Evolutionary conservation across 2,329 filamentous ascomycete species (phyloP).

Genomic region (Aspergillus uvarum): DNA sequence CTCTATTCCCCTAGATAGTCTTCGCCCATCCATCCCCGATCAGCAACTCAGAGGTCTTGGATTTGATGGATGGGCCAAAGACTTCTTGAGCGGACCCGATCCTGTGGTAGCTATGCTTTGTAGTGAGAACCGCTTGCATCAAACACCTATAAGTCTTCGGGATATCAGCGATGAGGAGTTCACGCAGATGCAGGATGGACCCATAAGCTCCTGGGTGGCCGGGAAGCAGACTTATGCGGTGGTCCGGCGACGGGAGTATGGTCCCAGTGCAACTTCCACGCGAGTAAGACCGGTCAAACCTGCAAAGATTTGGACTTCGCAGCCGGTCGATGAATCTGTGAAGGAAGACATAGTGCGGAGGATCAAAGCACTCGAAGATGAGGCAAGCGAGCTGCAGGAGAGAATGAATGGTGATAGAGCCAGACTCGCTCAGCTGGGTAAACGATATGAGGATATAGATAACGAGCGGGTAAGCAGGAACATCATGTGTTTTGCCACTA

Average conservation of each 20-base stretch:
- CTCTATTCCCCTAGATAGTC: constrained; percentile 54
- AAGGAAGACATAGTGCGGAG: constrained; percentile 61
- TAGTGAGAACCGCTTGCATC: constrained; percentile 66
- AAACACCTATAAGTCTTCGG: constrained; percentile 62
- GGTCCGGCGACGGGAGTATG: constrained; percentile 75
- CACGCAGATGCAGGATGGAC: constrained; percentile 59
- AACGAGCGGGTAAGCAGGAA: constrained; percentile 45
- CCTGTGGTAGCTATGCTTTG: constrained; percentile 88
- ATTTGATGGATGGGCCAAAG: constrained; percentile 76
- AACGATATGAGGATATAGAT: constrained; percentile 25
- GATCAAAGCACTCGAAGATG: constrained; percentile 43
- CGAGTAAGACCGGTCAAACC: constrained; percentile 59
- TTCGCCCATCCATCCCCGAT: constrained; percentile 54
- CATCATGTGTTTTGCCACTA: neutral
- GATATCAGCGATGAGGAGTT: constrained; percentile 69
- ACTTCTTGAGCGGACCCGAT: constrained; percentile 77
- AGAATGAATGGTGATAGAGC: constrained; percentile 32
- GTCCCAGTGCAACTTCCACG: constrained; percentile 69
- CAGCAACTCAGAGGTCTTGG: constrained; percentile 61
- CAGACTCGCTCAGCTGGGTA: constrained; percentile 22
- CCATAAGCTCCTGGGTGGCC: constrained; percentile 69
- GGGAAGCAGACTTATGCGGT: constrained; percentile 65
- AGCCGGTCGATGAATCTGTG: constrained; percentile 63
- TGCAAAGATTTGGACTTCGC: constrained; percentile 73
- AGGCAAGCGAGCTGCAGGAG: constrained; percentile 37